phyloP scores from a whole-genome alignment of 164 flowering plant genomes.

The Magnolia sinica region DNA sequence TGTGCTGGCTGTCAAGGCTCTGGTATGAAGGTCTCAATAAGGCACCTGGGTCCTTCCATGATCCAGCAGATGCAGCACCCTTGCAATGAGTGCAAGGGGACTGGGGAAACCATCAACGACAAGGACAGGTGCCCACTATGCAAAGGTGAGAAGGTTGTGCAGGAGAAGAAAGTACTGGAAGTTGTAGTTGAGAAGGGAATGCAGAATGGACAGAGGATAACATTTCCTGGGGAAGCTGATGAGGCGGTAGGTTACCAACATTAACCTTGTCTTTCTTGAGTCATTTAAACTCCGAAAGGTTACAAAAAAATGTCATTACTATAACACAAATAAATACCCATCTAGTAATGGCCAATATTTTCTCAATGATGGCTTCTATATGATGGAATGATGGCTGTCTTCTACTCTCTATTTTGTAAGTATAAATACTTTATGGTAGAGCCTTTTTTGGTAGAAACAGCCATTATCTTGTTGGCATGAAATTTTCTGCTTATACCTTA shows the following conservation, averaged over 20 bases:
- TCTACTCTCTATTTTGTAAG: too few relatives aligned
- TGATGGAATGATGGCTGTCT: too few relatives aligned
- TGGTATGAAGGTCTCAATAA: conserved; percentile 81
- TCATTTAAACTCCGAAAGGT: too few relatives aligned
- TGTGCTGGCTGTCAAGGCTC: conserved; percentile 75
- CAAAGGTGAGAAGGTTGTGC: conserved; percentile 88
- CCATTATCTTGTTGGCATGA: too few relatives aligned
- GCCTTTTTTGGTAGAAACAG: too few relatives aligned
- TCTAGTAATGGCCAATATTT: not conserved
- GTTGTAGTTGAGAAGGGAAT: conserved; percentile 89
- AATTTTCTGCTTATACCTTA: too few relatives aligned
- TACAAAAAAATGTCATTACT: too few relatives aligned
- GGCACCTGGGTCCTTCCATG: conserved; percentile 87
- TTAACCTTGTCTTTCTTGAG: too few relatives aligned
- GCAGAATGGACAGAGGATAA: conserved; percentile 82
- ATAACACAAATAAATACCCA: not conserved
- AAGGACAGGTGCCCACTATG: conserved; percentile 80
- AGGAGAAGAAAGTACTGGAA: conserved; percentile 82
- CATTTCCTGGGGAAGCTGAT: conserved; percentile 90
- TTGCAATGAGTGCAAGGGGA: conserved; percentile 83
- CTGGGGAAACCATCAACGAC: conserved; percentile 75
- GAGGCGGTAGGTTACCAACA: conserved; percentile 58
- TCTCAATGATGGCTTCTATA: too few relatives aligned
- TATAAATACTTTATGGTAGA: too few relatives aligned
- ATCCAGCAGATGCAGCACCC: conserved; percentile 91